Evolutionary conservation across 208 protist species (phyloP).

Genomic region (Histomonas meleagridis): DNA sequence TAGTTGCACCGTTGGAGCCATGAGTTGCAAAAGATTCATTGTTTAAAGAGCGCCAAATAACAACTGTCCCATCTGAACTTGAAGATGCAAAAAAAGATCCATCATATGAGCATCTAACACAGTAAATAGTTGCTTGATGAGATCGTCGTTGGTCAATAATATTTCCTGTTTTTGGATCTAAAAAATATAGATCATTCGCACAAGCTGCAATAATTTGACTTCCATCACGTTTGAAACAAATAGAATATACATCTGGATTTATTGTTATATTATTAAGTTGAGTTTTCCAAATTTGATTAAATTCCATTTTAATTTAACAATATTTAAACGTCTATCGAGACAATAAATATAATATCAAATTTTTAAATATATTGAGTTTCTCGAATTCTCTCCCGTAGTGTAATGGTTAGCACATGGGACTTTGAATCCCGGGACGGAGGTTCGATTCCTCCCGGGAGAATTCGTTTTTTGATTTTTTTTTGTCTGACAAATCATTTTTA

Average conservation of each 20-base stretch:
- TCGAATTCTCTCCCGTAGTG: background rate
- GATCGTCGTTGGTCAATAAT: constrained; percentile 6
- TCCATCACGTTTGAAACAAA: background rate
- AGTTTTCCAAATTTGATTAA: background rate
- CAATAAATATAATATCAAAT: too few relatives aligned
- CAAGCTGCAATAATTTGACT: background rate
- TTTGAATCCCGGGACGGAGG: constrained; percentile 4
- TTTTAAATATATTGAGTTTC: too few relatives aligned
- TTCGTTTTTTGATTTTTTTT: background rate
- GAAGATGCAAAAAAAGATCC: background rate
- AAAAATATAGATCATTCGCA: background rate
- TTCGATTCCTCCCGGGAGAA: constrained; percentile 6
- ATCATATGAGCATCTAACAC: background rate
- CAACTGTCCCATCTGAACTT: background rate
- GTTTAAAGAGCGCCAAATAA: constrained; percentile 31
- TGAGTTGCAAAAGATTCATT: constrained; percentile 3
- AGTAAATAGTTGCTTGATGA: constrained; percentile 10
- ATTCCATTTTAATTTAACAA: constrained; percentile 37
- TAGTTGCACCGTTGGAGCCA: background rate
- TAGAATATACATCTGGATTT: background rate
- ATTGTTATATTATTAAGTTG: background rate
- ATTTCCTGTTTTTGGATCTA: background rate
- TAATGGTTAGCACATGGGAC: background rate
- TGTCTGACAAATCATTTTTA: too few relatives aligned
- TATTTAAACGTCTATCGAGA: too few relatives aligned